phyloP scores from a whole-genome alignment of 169 alveolate species.

The Eimeria sp. region DNA sequence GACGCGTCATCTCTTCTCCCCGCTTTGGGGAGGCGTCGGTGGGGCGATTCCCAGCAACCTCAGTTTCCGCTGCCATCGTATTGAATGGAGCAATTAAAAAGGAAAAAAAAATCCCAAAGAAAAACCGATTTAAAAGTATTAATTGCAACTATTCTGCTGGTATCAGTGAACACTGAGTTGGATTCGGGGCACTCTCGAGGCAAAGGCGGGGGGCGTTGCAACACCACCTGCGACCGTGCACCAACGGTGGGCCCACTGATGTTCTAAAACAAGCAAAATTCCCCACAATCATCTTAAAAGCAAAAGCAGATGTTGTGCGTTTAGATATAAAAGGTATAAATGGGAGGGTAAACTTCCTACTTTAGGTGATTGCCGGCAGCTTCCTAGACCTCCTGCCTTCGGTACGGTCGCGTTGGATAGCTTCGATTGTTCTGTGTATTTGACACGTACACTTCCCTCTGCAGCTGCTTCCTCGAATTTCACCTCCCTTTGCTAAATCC shows the following conservation, averaged over 20 bases:
- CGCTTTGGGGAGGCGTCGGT: constrained; percentile 24
- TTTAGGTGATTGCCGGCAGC: neutral
- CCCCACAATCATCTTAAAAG: neutral
- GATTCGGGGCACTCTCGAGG: constrained; percentile 3
- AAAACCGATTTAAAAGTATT: neutral
- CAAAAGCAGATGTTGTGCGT: neutral
- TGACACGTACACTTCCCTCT: neutral
- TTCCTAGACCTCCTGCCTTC: neutral
- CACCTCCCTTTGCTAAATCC: neutral
- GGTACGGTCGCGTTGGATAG: neutral
- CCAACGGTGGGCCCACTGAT: neutral
- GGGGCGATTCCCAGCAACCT: constrained; percentile 40
- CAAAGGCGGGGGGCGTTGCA: neutral
- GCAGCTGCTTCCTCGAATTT: neutral
- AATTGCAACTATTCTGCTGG: neutral
- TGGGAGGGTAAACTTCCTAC: no score
- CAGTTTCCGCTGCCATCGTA: constrained; percentile 40
- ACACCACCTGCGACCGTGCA: constrained; percentile 26
- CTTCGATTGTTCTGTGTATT: neutral
- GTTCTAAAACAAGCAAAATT: neutral
- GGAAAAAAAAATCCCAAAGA: neutral
- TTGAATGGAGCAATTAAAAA: neutral
- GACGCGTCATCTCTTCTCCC: constrained; percentile 52
- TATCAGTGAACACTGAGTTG: no score
- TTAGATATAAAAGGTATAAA: neutral